Conservation (phyloP, 345 rosid genomes). For the Chamaenerion angustifolium region DNA sequence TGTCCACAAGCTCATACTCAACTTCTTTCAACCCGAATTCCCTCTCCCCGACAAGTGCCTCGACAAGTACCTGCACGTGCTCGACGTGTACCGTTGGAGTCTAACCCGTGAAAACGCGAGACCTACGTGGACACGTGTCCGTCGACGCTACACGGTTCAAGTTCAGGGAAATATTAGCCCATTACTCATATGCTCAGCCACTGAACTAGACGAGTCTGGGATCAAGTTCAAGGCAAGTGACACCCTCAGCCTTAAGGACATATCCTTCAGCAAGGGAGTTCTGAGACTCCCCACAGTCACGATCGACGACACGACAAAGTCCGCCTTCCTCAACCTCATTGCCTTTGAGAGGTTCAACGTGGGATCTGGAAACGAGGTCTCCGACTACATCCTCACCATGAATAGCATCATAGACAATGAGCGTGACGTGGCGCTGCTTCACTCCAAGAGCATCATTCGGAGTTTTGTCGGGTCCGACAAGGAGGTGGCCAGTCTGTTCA, state of each 20-base stretch:
- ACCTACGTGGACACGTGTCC: no score
- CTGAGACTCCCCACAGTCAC: slow-evolving; percentile 2
- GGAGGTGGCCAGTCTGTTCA: slow-evolving; percentile 34
- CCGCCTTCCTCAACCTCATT: slow-evolving; percentile 12
- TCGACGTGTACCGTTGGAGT: slow-evolving; percentile 5
- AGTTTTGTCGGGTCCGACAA: slow-evolving; percentile 34
- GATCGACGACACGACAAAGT: slow-evolving; percentile 9
- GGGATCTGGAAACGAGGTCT: slow-evolving; percentile 28
- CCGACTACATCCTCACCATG: slow-evolving; percentile 33
- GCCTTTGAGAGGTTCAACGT: slow-evolving; percentile 16
- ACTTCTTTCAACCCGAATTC: background rate
- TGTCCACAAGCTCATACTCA: slow-evolving; percentile 6
- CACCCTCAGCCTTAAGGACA: slow-evolving; percentile 6
- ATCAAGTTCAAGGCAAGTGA: slow-evolving; percentile 4
- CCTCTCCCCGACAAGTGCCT: background rate
- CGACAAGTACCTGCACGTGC: slow-evolving; percentile 4
- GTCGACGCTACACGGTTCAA: no score
- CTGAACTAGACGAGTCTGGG: slow-evolving; percentile 3
- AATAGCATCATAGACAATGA: slow-evolving; percentile 28
- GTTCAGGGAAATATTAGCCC: no score
- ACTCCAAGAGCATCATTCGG: slow-evolving; percentile 28
- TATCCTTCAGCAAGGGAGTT: slow-evolving; percentile 5
- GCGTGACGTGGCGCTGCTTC: slow-evolving; percentile 28
- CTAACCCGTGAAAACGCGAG: background rate
- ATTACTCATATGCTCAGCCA: background rate